Evolutionary conservation across 2,329 filamentous ascomycete genomes (phyloP).

Genomic region (Monilinia laxa): DNA sequence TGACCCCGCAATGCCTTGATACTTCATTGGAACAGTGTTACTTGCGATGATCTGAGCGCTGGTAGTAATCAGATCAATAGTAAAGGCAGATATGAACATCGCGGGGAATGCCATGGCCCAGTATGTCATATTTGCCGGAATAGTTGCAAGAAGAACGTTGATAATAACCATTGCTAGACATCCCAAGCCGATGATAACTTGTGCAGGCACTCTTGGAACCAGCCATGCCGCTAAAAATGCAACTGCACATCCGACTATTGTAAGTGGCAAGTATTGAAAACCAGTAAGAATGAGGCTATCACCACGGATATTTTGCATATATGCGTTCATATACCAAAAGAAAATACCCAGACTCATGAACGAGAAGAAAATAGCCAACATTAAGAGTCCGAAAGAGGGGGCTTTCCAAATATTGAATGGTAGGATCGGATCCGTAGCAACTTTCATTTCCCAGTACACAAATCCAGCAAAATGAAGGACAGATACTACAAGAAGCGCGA

Average conservation of each 20-base stretch:
- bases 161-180: conserved; percentile 38
- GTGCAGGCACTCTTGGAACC: conserved; percentile 48
- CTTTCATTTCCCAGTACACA: conserved; percentile 28
- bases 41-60: conserved; percentile 55
- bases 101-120: conserved; percentile 48
- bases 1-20: conserved; percentile 52
- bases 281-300: conserved; percentile 45
- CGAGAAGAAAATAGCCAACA: conserved; percentile 27
- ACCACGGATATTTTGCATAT: conserved; percentile 46
- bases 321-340: conserved; percentile 51
- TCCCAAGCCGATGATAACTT: conserved; percentile 49
- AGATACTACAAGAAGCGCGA: conserved; percentile 26
- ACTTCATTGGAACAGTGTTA: conserved; percentile 47
- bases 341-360: conserved; percentile 43
- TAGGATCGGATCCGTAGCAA: conserved; percentile 30
- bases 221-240: conserved; percentile 47
- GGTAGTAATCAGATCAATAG: conserved; percentile 52
- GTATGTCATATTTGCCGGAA: conserved; percentile 48
- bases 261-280: conserved; percentile 45
- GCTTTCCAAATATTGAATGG: conserved; percentile 34
- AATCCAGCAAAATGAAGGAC: conserved; percentile 27
- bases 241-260: conserved; percentile 43
- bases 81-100: conserved; percentile 42
- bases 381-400: conserved; percentile 29
- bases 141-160: conserved; percentile 45